Evolutionary conservation across 768 basidiomycete genomes (phyloP), one percentile per base, ranked within the genome.

Genomic region (Rhodotorula diobovata): DNA sequence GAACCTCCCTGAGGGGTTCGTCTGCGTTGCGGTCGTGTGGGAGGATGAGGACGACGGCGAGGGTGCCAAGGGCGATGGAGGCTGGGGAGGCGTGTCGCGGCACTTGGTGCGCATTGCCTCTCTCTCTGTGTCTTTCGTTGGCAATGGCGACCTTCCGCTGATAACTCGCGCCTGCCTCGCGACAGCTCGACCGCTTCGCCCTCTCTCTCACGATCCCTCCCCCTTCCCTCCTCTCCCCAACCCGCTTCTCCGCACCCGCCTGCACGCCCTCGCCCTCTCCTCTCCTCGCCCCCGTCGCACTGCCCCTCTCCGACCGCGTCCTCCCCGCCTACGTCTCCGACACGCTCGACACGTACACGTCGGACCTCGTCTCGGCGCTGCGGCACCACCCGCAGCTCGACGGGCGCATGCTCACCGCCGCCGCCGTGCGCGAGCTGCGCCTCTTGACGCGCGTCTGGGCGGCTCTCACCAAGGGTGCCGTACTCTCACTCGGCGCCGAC

Each of bases 361-460:
- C 65, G 12, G 65, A 66, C 65, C 65, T 66, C 50, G 48, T 66
- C 48, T 50, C 57, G n/a, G 59, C 65, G 4, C 50, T 66, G 55
- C 57, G 65, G 9, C 65, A 66, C 30, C 65, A 66, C 39, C 57
- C 65, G 23, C 48, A 43, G 32, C 58, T 66, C 57, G 65, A 66
- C 23, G 48, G 35, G 1, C 65, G 65, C 15, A 66, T 66, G 65
- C 50, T 66, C 30, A 66, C 58, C 14, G 48, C 58, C 8, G 18
- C 28, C 8, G 46, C 35, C 0, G 21, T 23, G n/a, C 15, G 10
- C 25, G 58, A 66, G 7, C 48, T 66, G 43, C 11, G 7, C 16
- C 14, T 4, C 14, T 4, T 28, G 37, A n/a, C 50, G 12, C 28
- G 39, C 3, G 39, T 50, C 2, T 66, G 65, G 65, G 65, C 58